Base-by-base conservation (phyloP, 352 stramenopile species). In the Phytopythium montanum region DNA sequence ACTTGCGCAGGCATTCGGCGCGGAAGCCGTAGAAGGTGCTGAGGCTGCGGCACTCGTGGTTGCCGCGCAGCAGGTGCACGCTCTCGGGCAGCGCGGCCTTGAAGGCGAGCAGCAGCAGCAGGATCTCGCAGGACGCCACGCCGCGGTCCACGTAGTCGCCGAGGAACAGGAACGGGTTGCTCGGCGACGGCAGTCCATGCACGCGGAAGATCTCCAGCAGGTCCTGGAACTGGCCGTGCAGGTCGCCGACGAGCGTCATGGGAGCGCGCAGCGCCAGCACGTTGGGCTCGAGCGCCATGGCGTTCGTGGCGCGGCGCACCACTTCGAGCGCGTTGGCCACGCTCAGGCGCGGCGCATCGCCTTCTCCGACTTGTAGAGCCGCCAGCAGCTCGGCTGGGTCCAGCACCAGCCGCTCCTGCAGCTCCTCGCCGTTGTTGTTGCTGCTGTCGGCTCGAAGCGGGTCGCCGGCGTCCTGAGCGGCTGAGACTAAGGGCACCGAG, bases 1-100 rank as follows among this genome's bases (percentile, higher is more conserved):
- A 94, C 59, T 94, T 94, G 45, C 65, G 62, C 0, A 89, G 65
- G 48, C 98, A 99, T 76, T 99, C 98, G 66, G 98, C 92, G 51
- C 99, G 99, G 67, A 99, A 99, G n/a, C 98, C 98, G 72, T 99
- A 99, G 66, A 99, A 99, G 62, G 97, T 97, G 73, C 98, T 99
- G 36, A 99, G 97, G 38, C 90, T 98, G 13, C 96, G 93, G 61
- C 96, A 99, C 73, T 99, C 97, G 71, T 99, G 97, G 77, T 99
- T 99, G 5, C 97, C 97, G 51, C 97, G 89, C 29, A 99, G 80
- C 28, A 99, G 74, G 72, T 99, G 99, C 56, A 99, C 98, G 72
- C 98, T 98, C 63, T 98, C 75, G 2, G 97, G 97, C 62, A 98
- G 98, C 73, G 98, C 98, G 56, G 99, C 97, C 68, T 99, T 99